Evolutionary conservation across 805 yeast species (phyloP), one percentile per base, ranked within the genome.

Genomic region (Metschnikowia lochheadii): DNA sequence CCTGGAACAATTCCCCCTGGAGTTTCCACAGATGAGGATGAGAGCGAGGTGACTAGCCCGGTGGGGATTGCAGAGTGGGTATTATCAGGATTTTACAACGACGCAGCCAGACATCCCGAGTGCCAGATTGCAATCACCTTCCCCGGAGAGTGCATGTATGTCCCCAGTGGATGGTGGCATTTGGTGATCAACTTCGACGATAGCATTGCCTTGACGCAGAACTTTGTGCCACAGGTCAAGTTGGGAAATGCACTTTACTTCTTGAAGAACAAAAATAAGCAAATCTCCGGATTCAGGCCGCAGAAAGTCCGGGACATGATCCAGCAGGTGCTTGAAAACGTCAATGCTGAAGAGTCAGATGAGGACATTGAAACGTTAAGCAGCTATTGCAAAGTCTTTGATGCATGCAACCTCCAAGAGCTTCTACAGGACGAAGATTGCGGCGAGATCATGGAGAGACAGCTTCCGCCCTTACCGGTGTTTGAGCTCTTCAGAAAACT

Each of bases 101-200:
- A 85, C 62, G 75, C 84, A 4, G 67, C 81, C 17, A 78, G 75
- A 52, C 62, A 85, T 41, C 78, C 81, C 14, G 76, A 78, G 49
- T 75, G 77, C 20, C 62, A 75, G 18, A 81, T 90, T 18, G 94
- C 89, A 0, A 73, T 90, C 13, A 86, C 95, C 0, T 82, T 81
- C 56, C 85, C 89, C 0, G 92, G 91, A 5, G 95, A 91, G 63
- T 85, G 89, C 53, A 79, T 89, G 76, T 82, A 86, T 63, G 97
- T 90, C 6, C 97, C 97, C 3, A 78, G 90, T n/a, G 95, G 96
- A 0, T 90, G 97, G 97, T 90, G 97, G 97, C 97, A 90, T 72
- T 73, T 83, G 43, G 97, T 91, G 31, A 87, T 90, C n/a, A 90
- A 90, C 59, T 61, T 90, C 11, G 87, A 84, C 51, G 89, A 85